Percentiles rank a stretch among this genome's conserved stretches.
Evolutionary conservation across 1,139 yeast genomes (phyloP).

Genomic region (Kodamaea fungicola): DNA sequence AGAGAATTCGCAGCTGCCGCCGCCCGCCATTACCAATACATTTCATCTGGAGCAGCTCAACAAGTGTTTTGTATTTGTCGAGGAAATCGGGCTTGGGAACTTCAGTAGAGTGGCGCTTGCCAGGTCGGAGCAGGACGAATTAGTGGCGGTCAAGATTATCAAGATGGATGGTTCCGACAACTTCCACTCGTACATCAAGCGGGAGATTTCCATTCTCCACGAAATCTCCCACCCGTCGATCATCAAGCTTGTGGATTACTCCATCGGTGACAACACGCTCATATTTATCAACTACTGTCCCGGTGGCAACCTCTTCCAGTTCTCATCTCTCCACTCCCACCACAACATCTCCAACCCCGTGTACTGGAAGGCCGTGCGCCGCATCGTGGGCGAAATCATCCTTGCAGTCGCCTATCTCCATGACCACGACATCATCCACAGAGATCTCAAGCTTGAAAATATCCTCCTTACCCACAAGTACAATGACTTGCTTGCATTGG

Average conservation of each 20-base stretch:
- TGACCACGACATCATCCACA: constrained; percentile 62
- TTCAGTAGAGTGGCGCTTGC: constrained; percentile 57
- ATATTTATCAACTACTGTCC: constrained; percentile 72
- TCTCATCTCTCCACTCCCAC: constrained; percentile 35
- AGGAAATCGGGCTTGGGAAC: constrained; percentile 53
- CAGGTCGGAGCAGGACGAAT: constrained; percentile 17
- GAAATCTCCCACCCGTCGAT: constrained; percentile 43
- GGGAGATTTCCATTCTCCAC: constrained; percentile 71
- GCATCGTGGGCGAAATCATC: constrained; percentile 67
- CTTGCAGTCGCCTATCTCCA: constrained; percentile 76
- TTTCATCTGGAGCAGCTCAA: constrained; percentile 5
- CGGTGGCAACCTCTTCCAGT: constrained; percentile 81
- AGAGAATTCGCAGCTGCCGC: too few species aligned
- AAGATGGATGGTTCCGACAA: constrained; percentile 31
- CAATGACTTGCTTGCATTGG: constrained; percentile 21
- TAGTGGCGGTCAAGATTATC: constrained; percentile 43
- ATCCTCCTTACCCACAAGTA: constrained; percentile 48
- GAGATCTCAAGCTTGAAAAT: constrained; percentile 87
- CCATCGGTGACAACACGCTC: constrained; percentile 17
- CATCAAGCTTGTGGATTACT: constrained; percentile 30
- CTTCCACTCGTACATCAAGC: constrained; percentile 63
- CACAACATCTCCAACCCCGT: constrained; percentile 24
- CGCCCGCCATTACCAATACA: not conserved
- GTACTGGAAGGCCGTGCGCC: constrained; percentile 48
- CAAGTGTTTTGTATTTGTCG: constrained; percentile 19